phyloP scores from a whole-genome alignment of 2,329 filamentous ascomycete genomes.

The Sporothrix pseudoabietina region DNA sequence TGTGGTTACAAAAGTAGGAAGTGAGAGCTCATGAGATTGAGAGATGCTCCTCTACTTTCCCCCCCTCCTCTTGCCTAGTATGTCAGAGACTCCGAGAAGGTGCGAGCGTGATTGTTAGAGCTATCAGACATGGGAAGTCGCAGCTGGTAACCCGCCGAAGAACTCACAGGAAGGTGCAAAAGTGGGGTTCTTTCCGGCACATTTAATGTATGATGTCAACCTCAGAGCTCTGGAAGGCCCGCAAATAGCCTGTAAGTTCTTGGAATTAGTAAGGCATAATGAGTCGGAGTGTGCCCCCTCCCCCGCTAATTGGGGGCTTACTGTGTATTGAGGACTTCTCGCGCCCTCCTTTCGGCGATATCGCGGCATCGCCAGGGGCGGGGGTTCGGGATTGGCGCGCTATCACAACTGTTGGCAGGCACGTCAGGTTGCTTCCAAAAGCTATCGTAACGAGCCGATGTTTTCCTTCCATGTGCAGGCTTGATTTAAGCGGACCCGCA shows the following conservation, averaged over 20 bases:
- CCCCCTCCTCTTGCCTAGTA: not conserved
- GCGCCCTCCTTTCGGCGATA: constrained; percentile 30
- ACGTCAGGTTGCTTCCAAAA: not conserved
- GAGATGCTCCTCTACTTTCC: not conserved
- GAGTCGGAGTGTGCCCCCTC: not conserved
- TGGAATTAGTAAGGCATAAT: not conserved
- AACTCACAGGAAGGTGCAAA: constrained; percentile 9
- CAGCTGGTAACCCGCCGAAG: not conserved
- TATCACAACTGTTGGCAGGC: not conserved
- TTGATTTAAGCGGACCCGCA: constrained; percentile 6
- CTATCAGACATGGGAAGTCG: not conserved
- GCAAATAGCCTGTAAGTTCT: not conserved
- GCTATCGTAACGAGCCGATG: not conserved
- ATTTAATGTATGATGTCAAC: constrained; percentile 16
- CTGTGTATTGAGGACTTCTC: not conserved
- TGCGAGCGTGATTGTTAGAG: not conserved
- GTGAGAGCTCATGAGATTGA: not conserved
- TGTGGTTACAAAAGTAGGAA: not conserved
- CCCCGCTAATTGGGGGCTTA: constrained; percentile 1
- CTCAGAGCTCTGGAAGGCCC: not conserved
- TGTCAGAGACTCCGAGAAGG: not conserved
- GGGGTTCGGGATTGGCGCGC: constrained; percentile 27
- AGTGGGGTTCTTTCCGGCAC: constrained; percentile 28
- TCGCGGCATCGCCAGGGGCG: constrained; percentile 28
- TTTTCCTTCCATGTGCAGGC: constrained; percentile 16